Percentiles rank a stretch among this genome's conserved stretches.
These are phyloP conservation scores for Dryadomyces sulphureus DNA, from an alignment of 2,329 filamentous ascomycete species.

Conservation along the genomic window DNA sequence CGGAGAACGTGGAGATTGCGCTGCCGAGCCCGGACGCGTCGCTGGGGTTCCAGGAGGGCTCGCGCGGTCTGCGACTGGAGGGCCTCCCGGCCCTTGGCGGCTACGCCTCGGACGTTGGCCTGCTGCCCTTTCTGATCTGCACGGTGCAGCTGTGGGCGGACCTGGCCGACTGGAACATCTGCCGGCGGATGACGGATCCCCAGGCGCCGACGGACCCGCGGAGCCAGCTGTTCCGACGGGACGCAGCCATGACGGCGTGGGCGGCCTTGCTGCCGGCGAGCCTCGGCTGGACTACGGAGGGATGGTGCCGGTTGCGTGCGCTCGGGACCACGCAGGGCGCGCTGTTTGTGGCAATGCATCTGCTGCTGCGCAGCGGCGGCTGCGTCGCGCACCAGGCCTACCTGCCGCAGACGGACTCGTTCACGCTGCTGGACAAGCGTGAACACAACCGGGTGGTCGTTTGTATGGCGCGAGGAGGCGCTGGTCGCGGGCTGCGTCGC, in stretches of 20 bases:
- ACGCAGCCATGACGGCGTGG: slow-evolving; percentile 8
- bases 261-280: slow-evolving; percentile 7
- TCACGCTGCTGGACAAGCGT: slow-evolving; percentile 11
- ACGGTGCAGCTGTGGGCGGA: slow-evolving; percentile 10
- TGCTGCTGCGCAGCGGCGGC: slow-evolving; percentile 11
- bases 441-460: slow-evolving; percentile 13
- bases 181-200: slow-evolving; percentile 7
- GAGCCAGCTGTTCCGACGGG: slow-evolving; percentile 3
- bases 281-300: slow-evolving; percentile 8
- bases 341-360: slow-evolving; percentile 13
- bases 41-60: slow-evolving; percentile 9
- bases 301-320: slow-evolving; percentile 7
- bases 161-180: slow-evolving; percentile 7
- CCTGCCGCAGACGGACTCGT: slow-evolving; percentile 11
- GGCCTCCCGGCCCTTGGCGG: slow-evolving; percentile 3
- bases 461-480: slow-evolving; percentile 9
- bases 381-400: slow-evolving; percentile 15
- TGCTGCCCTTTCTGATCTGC: slow-evolving; percentile 10
- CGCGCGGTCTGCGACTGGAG: slow-evolving; percentile 7
- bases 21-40: slow-evolving; percentile 9
- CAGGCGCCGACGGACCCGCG: slow-evolving; percentile 7
- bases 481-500: slow-evolving; percentile 11
- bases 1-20: slow-evolving; percentile 6
- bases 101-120: slow-evolving; percentile 9
- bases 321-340: slow-evolving; percentile 11